Percentiles rank a stretch among this genome's conserved stretches.
phyloP scores from a whole-genome alignment of 2,329 filamentous ascomycete species.

The Mycosphaerella sp. region DNA sequence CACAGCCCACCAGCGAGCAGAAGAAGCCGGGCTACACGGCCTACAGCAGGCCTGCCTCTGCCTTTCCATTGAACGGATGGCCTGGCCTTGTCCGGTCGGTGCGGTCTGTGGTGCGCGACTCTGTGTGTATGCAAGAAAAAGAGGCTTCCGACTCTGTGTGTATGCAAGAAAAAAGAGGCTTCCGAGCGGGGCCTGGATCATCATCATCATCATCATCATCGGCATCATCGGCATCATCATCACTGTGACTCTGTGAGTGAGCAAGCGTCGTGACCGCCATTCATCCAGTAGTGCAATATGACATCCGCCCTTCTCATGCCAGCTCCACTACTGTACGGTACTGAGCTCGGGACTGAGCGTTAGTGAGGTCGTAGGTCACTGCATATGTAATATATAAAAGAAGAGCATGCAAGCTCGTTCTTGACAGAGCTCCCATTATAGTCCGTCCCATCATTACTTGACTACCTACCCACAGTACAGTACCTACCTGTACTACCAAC shows the following conservation, averaged over 20 bases:
- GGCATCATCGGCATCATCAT: background rate
- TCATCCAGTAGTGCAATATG: background rate
- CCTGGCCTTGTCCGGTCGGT: too few species aligned
- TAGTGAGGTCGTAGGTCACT: too few species aligned
- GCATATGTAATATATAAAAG: background rate
- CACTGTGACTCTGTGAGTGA: background rate
- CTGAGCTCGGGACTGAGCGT: background rate
- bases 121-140: background rate
- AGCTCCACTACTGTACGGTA: conserved; percentile 2
- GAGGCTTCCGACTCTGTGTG: background rate
- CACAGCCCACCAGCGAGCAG: too few species aligned
- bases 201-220: too few species aligned
- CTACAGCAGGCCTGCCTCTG: background rate
- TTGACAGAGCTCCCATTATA: background rate
- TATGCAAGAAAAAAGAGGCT: background rate
- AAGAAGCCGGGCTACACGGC: conserved; percentile 1
- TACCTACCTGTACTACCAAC: background rate
- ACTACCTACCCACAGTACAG: too few species aligned
- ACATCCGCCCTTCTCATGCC: background rate
- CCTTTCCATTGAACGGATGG: too few species aligned
- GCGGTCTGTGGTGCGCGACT: background rate
- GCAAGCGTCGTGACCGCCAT: background rate
- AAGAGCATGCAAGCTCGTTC: conserved; percentile 2
- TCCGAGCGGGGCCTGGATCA: background rate
- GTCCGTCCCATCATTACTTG: too few species aligned